phyloP scores from a whole-genome alignment of 179 eudicot genomes.

The Corrigiola litoralis region DNA sequence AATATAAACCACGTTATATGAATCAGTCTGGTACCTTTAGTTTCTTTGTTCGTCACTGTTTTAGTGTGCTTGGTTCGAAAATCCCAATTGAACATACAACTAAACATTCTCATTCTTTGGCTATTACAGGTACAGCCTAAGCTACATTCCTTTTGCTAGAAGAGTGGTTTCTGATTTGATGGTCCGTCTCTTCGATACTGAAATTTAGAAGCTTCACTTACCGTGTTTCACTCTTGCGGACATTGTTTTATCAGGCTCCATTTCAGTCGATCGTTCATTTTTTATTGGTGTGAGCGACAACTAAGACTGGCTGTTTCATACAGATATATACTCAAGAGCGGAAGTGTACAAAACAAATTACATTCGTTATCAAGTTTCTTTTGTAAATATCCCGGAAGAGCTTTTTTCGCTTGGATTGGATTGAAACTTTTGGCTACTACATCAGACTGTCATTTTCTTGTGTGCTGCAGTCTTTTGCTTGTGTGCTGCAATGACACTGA shows the following conservation, averaged over 20 bases:
- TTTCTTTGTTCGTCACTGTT: not conserved
- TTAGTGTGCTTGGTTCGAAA: not conserved
- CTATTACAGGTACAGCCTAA: slow-evolving; percentile 83
- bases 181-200: slow-evolving; percentile 78
- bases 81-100: not conserved
- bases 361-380: too few relatives aligned
- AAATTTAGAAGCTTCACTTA: slow-evolving; percentile 34
- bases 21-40: too few relatives aligned
- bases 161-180: slow-evolving; percentile 60
- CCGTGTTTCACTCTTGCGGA: not conserved
- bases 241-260: not conserved
- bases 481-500: slow-evolving; percentile 10
- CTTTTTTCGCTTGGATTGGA: too few relatives aligned
- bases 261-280: not conserved
- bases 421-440: not conserved
- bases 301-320: not conserved
- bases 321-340: too few relatives aligned
- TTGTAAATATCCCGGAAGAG: too few relatives aligned
- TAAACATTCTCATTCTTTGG: slow-evolving; percentile 8
- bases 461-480: slow-evolving; percentile 5
- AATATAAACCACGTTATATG: too few relatives aligned
- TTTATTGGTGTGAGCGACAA: not conserved
- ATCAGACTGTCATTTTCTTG: not conserved
- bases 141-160: slow-evolving; percentile 90
- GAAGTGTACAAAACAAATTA: too few relatives aligned